A percentile compares a stretch with the other conserved stretches of the same genome.
Conservation (phyloP, 2,329 filamentous ascomycete species). For the Neospermospora avenae region DNA sequence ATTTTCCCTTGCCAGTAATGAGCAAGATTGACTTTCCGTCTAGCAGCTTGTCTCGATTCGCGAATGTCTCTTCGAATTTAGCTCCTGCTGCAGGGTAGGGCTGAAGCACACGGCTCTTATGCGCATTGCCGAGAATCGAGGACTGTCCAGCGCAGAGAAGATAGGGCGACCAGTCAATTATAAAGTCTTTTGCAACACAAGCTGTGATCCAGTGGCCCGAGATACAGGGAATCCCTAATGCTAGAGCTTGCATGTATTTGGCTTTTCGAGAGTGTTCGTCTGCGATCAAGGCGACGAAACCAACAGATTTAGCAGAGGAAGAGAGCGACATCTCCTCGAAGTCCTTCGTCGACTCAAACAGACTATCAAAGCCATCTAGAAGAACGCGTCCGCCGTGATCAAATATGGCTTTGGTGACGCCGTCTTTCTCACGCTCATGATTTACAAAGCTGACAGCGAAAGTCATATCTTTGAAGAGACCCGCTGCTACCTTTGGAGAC, state of each 20-base stretch:
- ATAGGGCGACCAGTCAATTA: conserved; percentile 77
- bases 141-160: conserved; percentile 84
- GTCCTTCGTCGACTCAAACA: conserved; percentile 53
- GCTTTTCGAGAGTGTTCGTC: conserved; percentile 81
- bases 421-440: conserved; percentile 51
- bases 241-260: conserved; percentile 94
- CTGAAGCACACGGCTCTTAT: conserved; percentile 68
- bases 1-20: conserved; percentile 61
- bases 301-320: conserved; percentile 49
- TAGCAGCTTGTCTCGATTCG: conserved; percentile 60
- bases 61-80: conserved; percentile 55
- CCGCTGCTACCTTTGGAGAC: neutral
- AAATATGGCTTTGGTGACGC: conserved; percentile 61
- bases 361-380: conserved; percentile 71
- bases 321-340: conserved; percentile 50
- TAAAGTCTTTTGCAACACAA: conserved; percentile 57
- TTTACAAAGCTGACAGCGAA: conserved; percentile 76
- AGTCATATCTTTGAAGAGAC: conserved; percentile 74
- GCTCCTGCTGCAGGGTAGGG: conserved; percentile 58
- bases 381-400: conserved; percentile 72
- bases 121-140: conserved; percentile 68
- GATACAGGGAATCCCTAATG: conserved; percentile 83
- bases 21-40: conserved; percentile 65
- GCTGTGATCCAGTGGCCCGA: conserved; percentile 76
- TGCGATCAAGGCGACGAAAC: conserved; percentile 83